Evolutionary conservation across 805 yeast genomes (phyloP), one percentile per base, ranked within the genome.

Genomic region (Metschnikowia cerradonensis): DNA sequence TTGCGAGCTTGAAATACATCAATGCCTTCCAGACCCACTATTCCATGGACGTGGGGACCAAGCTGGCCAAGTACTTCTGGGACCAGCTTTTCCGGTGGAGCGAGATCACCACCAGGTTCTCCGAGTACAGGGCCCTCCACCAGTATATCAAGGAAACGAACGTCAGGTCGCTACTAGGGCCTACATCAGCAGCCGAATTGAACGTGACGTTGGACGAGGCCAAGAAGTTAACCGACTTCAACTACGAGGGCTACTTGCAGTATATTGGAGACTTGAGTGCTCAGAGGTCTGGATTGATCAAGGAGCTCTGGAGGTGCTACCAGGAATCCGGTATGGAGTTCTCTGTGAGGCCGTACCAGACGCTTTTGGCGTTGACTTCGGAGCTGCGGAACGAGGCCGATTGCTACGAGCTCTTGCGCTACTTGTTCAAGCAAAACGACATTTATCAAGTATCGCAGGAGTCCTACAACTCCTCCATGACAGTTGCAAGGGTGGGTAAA

Each of bases 1-100:
- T 61, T 44, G 61, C 63, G 36, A 64, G 71, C 2, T 64, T 74
- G 66, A 60, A 60, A 15, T 71, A 65, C 51, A 57, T 72, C 33
- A 73, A 70, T 51, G 57, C 60, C 19, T 71, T 73, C 54, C 76
- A 72, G 54, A 56, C 61, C 5, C 49, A 57, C 33, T 73, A 68
- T 26, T 50, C 59, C 7, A 48, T 67, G 22, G 62, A 64, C 37
- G 51, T 66, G 23, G 50, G 56, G 13, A 41, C 49, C 3, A 33
- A 38, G 3, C 40, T 48, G 7, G 49, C 70, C 30, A 60, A 59
- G 50, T 45, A 56, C 2, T 66, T 74, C 50, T 74, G 77, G 77
- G 71, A 66, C 50, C 61, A 59, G 40, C 45, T 71, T 2, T 66
- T 73, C 56, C 62, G 62, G 46, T 72, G 76, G 76, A 63, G 70